Conservation (phyloP, 164 flowering plant genomes). For the Magnolia sinica region DNA sequence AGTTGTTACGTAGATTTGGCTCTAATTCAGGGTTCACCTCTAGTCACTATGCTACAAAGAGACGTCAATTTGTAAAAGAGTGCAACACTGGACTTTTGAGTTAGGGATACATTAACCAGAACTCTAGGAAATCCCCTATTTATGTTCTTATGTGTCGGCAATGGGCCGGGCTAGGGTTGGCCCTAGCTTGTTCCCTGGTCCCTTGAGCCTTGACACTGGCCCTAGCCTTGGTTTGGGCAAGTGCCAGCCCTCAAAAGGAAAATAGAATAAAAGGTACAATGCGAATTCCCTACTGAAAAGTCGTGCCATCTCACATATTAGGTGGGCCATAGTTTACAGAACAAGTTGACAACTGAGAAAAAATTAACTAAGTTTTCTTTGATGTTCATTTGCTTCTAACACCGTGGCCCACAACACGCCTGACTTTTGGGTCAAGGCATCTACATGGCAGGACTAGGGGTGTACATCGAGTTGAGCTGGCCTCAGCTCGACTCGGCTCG, state of each 20-base stretch:
- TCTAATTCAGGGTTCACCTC: background rate
- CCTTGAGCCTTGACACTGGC: too few relatives aligned
- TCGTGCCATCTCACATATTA: too few relatives aligned
- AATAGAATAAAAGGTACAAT: background rate
- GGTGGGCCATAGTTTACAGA: background rate
- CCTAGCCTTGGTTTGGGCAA: background rate
- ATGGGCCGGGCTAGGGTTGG: too few relatives aligned
- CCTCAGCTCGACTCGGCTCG: too few relatives aligned
- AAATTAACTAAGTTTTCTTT: background rate
- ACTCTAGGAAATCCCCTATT: too few relatives aligned
- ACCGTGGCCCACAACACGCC: background rate
- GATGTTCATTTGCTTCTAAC: background rate
- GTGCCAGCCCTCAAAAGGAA: background rate
- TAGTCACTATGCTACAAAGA: background rate
- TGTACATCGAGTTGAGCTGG: too few relatives aligned
- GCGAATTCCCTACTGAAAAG: too few relatives aligned
- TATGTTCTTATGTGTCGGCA: too few relatives aligned
- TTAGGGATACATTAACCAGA: background rate
- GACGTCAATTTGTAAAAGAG: background rate
- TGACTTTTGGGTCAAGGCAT: background rate
- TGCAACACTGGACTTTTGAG: background rate
- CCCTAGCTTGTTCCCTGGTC: too few relatives aligned
- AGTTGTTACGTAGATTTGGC: background rate
- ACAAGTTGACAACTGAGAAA: background rate
- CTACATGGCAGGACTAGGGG: background rate